Base-by-base conservation (phyloP, 2,329 filamentous ascomycete species). In the Fonsecaea pugnacius region DNA sequence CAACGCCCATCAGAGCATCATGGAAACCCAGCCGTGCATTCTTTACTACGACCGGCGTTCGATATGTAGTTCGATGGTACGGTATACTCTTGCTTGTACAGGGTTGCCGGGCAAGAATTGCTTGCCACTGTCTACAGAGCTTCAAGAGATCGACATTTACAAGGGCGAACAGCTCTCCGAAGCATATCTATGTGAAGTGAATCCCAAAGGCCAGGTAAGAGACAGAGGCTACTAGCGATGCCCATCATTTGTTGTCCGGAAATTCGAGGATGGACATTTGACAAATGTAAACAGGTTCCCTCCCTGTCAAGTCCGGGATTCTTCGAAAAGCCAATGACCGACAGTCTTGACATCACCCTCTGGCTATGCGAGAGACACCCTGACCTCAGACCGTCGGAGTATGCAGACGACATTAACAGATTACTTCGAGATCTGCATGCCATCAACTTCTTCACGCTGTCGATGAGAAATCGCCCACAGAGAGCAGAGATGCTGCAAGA, bases 131-230 rank as follows among this genome's bases (percentile, higher is more conserved):
- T 36, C 46, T 16, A 3, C 48, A 8, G 56, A 64, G 18, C 53
- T 35, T 1, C 21, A 21, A 12, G 54, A 18, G 35, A 46, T 58
- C 46, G 54, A 63, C 24, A 46, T 63, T 24, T 58, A 46, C 48
- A 51, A 51, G 18, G 43, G 55, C 24, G 53, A 43, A n/a, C 60
- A 63, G 27, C 16, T 63, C 10, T 46, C 54, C n/a, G 60, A 63
- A 30, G 16, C n/a, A 16, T 63, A 58, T 48, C 46, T 63, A 9
- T 52, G 53, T 16, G 55, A 63, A 16, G 46, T 63, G 21, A 63
- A 63, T 21, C 54, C 32, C 8, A 64, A 64, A 50, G 62, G 62
- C n/a, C 62, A 64, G 62, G 62, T 59, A 53, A 53, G 55, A 27
- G 21, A 30, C 4, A 30, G 4, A 35, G 12, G 27, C 18, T 32